Conservation (phyloP, 768 basidiomycete species). For the Lyophyllum semitale region DNA sequence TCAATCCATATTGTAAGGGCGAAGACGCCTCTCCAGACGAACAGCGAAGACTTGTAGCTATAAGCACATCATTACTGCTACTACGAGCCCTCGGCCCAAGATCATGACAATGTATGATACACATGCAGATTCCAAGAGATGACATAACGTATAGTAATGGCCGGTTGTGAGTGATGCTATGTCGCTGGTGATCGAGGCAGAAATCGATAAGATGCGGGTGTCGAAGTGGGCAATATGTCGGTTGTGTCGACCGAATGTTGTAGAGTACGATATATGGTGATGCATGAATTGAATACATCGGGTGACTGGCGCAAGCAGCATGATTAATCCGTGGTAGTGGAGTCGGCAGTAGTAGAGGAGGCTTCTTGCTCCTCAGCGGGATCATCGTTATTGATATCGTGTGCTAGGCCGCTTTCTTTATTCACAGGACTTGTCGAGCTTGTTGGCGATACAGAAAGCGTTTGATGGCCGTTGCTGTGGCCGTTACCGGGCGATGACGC, state of each 20-base stretch:
- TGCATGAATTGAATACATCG: conserved; percentile 10
- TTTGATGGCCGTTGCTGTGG: conserved; percentile 52
- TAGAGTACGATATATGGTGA: conserved; percentile 19
- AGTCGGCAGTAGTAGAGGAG: conserved; percentile 4
- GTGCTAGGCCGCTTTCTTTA: conserved; percentile 60
- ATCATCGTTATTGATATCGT: conserved; percentile 36
- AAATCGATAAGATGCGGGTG: conserved; percentile 23
- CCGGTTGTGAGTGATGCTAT: conserved; percentile 21
- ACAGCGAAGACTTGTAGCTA: conserved; percentile 14
- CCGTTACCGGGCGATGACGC: conserved; percentile 66
- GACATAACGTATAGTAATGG: conserved; percentile 32
- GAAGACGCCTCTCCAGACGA: conserved; percentile 6
- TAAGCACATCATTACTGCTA: conserved; percentile 15
- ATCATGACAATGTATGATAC: conserved; percentile 29
- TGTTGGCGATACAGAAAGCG: conserved; percentile 75
- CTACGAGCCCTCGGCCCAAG: conserved; percentile 18
- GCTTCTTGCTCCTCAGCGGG: conserved; percentile 25
- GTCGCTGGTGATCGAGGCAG: conserved; percentile 20
- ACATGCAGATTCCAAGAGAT: conserved; percentile 40
- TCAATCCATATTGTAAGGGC: conserved; percentile 8
- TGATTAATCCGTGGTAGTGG: conserved; percentile 15
- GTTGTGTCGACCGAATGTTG: conserved; percentile 13
- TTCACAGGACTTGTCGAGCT: conserved; percentile 63
- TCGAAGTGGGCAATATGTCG: conserved; percentile 18
- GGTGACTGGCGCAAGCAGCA: background rate